Evolutionary conservation across 2,329 filamentous ascomycete species (phyloP).

Genomic region (Ascochyta fabae): DNA sequence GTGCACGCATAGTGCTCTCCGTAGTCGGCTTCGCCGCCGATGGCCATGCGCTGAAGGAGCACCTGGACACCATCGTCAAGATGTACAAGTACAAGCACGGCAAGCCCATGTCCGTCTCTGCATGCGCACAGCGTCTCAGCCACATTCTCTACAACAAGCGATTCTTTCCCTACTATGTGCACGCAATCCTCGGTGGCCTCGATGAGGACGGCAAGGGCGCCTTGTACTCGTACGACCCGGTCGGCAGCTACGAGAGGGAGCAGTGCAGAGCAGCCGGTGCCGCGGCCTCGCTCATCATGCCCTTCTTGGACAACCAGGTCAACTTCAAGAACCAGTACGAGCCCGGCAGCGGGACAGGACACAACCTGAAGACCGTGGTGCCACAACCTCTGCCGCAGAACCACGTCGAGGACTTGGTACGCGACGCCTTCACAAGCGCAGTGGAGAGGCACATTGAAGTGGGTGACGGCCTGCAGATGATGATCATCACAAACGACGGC

Average conservation of each 20-base stretch:
- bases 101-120: conserved; percentile 93
- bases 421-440: conserved; percentile 97
- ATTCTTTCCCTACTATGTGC: conserved; percentile 98
- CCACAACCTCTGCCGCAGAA: conserved; percentile 71
- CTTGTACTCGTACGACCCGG: conserved; percentile 96
- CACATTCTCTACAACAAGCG: conserved; percentile 97
- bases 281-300: conserved; percentile 94
- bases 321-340: conserved; percentile 99
- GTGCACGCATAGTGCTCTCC: conserved; percentile 85
- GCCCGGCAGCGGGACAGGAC: conserved; percentile 82
- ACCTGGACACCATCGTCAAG: conserved; percentile 92
- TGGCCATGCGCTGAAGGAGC: conserved; percentile 90
- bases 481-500: conserved; percentile 87
- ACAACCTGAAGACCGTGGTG: conserved; percentile 76
- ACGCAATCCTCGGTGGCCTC: conserved; percentile 90
- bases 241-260: conserved; percentile 96
- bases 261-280: conserved; percentile 94
- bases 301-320: conserved; percentile 98
- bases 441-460: conserved; percentile 99
- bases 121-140: conserved; percentile 91
- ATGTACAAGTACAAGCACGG: conserved; percentile 99
- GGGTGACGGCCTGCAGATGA: conserved; percentile 92
- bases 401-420: conserved; percentile 85
- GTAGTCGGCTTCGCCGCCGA: conserved; percentile 97
- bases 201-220: conserved; percentile 95